These are phyloP conservation scores for Melanogaster broomeanus DNA, from an alignment of 768 basidiomycete genomes.

Conservation along the genomic window DNA sequence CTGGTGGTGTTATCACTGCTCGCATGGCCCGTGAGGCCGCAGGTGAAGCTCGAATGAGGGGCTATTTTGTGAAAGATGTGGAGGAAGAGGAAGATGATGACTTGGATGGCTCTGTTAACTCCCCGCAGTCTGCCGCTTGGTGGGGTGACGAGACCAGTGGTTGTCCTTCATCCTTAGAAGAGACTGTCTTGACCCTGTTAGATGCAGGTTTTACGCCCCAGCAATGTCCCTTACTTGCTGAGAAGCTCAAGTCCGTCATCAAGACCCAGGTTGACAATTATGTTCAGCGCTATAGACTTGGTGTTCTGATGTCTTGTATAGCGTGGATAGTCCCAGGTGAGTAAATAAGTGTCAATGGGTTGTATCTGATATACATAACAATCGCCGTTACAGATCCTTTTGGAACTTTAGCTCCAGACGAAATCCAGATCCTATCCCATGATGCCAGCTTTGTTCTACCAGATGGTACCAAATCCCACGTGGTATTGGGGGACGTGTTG, in stretches of 20 bases:
- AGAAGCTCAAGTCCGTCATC: conserved; percentile 54
- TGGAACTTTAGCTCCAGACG: conserved; percentile 50
- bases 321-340: conserved; percentile 63
- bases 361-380: neutral
- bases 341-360: neutral
- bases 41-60: conserved; percentile 42
- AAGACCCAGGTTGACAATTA: conserved; percentile 44
- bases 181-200: conserved; percentile 57
- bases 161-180: conserved; percentile 60
- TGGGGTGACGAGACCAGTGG: conserved; percentile 68
- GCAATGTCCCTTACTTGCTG: conserved; percentile 48
- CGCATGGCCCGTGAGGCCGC: conserved; percentile 39
- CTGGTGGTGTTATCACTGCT: conserved; percentile 44
- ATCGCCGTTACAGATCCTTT: conserved; percentile 44
- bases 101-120: conserved; percentile 19
- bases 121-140: conserved; percentile 59
- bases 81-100: conserved; percentile 43
- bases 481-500: conserved; percentile 57
- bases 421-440: conserved; percentile 60
- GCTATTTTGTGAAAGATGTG: conserved; percentile 39
- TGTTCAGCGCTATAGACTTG: conserved; percentile 46
- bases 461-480: conserved; percentile 49
- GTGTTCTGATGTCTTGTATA: conserved; percentile 57
- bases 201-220: conserved; percentile 61
- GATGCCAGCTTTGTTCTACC: conserved; percentile 38